A percentile compares a stretch with the other conserved stretches of the same genome.
Conservation (phyloP, 2,329 filamentous ascomycete species). For the Colletotrichum kahawae region DNA sequence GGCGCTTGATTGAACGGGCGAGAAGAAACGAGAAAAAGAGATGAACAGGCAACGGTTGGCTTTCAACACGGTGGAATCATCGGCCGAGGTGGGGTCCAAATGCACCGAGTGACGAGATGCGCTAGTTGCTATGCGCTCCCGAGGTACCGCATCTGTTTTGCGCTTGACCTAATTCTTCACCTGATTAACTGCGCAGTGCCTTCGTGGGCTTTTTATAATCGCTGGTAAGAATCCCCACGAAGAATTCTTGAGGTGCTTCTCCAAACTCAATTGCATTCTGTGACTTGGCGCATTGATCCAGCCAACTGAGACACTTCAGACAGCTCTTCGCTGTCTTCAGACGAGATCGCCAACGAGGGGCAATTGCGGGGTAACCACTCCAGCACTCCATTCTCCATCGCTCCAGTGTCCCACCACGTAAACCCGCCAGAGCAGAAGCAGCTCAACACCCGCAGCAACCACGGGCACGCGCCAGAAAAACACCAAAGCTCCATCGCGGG, state of each 20-base stretch:
- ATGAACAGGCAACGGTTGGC: not conserved
- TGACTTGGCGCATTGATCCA: not conserved
- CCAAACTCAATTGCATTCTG: not conserved
- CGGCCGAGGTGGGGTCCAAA: constrained; percentile 6
- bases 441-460: not conserved
- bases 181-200: not conserved
- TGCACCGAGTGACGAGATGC: not conserved
- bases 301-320: not conserved
- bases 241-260: not conserved
- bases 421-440: not conserved
- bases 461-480: constrained; percentile 10
- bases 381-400: not conserved
- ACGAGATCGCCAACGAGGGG: constrained; percentile 13
- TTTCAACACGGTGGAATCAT: not conserved
- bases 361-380: constrained; percentile 20
- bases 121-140: not conserved
- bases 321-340: not conserved
- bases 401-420: not conserved
- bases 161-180: not conserved
- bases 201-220: not conserved
- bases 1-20: not conserved
- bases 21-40: not conserved
- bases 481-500: constrained; percentile 22
- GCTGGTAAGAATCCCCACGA: rapidly evolving
- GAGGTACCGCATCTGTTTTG: not conserved